A percentile compares a stretch with the other conserved stretches of the same genome.
These are phyloP conservation scores for Trichoderma arundinaceum DNA, from an alignment of 2,329 filamentous ascomycete species.

Conservation along the genomic window DNA sequence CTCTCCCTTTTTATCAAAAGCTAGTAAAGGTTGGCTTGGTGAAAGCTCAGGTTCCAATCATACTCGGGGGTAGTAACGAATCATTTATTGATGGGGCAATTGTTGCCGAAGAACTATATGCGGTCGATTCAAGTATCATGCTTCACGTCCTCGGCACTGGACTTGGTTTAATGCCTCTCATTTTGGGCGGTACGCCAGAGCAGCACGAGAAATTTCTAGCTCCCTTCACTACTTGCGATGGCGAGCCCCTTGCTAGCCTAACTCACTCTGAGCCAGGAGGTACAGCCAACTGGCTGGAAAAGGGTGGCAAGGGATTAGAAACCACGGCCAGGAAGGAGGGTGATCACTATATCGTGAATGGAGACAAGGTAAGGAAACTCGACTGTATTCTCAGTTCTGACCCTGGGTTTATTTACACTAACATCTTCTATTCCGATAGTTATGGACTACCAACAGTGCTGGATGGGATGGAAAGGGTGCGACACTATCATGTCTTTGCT, in stretches of 20 bases:
- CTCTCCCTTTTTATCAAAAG: slow-evolving; percentile 9
- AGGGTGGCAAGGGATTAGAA: slow-evolving; percentile 15
- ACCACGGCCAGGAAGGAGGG: slow-evolving; percentile 12
- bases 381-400: neutral
- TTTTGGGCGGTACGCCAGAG: slow-evolving; percentile 8
- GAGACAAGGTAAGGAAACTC: neutral
- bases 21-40: slow-evolving; percentile 16
- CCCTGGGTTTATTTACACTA: neutral
- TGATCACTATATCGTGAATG: slow-evolving; percentile 1
- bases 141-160: slow-evolving; percentile 17
- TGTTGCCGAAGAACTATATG: slow-evolving; percentile 16
- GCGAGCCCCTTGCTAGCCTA: slow-evolving; percentile 6
- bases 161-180: slow-evolving; percentile 10
- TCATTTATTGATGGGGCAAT: slow-evolving; percentile 19
- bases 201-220: slow-evolving; percentile 13
- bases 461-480: slow-evolving; percentile 18
- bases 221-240: slow-evolving; percentile 8
- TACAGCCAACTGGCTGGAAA: slow-evolving; percentile 24
- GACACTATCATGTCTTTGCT: slow-evolving; percentile 9
- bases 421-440: neutral
- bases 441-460: slow-evolving; percentile 15
- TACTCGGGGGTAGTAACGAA: slow-evolving; percentile 14
- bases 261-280: slow-evolving; percentile 11
- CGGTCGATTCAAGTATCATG: slow-evolving; percentile 17
- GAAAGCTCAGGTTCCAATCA: slow-evolving; percentile 1